Percentiles rank a stretch among this genome's conserved stretches.
Conservation (phyloP, 305 asterid species). For the Andrographis paniculata region DNA sequence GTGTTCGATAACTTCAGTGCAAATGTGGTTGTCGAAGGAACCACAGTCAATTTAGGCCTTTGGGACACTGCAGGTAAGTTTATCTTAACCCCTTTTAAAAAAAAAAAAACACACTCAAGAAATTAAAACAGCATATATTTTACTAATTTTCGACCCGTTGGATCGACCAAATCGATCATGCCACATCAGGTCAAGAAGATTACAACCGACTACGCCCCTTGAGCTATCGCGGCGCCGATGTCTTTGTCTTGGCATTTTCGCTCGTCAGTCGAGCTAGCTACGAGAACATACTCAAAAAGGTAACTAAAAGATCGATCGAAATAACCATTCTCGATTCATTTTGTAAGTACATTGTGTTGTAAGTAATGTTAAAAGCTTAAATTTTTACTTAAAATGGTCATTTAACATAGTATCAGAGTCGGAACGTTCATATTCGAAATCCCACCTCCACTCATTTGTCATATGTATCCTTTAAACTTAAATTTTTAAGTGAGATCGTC, state of each 20-base stretch:
- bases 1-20: conserved; percentile 71
- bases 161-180: too few species aligned
- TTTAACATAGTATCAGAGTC: too few species aligned
- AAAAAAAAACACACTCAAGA: neutral
- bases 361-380: too few species aligned
- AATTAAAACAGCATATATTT: too few species aligned
- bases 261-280: conserved; percentile 73
- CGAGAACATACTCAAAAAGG: conserved; percentile 63
- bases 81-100: conserved; percentile 5
- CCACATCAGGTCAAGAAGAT: conserved; percentile 63
- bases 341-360: too few species aligned
- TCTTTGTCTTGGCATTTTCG: conserved; percentile 64
- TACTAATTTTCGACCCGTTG: too few species aligned
- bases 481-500: neutral
- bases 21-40: conserved; percentile 67
- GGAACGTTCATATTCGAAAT: too few species aligned
- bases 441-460: too few species aligned
- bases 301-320: conserved; percentile 17
- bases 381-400: too few species aligned
- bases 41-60: conserved; percentile 71
- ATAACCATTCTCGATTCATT: too few species aligned
- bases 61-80: conserved; percentile 75
- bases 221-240: conserved; percentile 72
- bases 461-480: too few species aligned
- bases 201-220: conserved; percentile 64